phyloP scores from a whole-genome alignment of 768 basidiomycete genomes.

The Lentinula detonsa region DNA sequence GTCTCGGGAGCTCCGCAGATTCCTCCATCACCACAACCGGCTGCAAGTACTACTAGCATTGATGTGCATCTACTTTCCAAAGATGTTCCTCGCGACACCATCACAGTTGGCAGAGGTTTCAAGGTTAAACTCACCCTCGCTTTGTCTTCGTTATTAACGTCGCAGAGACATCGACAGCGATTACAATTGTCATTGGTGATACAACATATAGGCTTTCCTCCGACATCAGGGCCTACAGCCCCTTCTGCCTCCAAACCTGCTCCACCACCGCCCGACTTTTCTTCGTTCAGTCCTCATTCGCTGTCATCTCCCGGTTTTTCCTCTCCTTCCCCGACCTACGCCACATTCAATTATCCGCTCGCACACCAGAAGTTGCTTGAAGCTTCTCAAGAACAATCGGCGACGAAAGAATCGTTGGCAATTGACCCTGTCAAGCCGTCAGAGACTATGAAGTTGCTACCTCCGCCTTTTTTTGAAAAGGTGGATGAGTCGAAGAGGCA shows the following conservation, averaged over 20 bases:
- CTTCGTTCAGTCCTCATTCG: conserved; percentile 23
- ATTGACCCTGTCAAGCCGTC: conserved; percentile 10
- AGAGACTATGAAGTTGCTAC: conserved; percentile 22
- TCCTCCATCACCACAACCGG: conserved; percentile 16
- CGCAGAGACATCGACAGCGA: conserved; percentile 20
- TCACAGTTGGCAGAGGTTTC: conserved; percentile 56
- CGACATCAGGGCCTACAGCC: conserved; percentile 8
- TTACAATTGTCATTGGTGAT: conserved; percentile 50
- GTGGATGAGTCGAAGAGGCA: conserved; percentile 26
- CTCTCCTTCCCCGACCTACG: conserved; percentile 40
- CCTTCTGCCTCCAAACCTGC: conserved; percentile 16
- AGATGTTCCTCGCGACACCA: conserved; percentile 35
- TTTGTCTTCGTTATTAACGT: conserved; percentile 38
- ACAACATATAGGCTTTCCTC: conserved; percentile 56
- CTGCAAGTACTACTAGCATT: conserved; percentile 31
- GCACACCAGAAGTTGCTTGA: conserved; percentile 45
- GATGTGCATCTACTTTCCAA: conserved; percentile 55
- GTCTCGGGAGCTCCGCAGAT: conserved; percentile 28
- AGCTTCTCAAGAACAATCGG: conserved; percentile 29
- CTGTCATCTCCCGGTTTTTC: conserved; percentile 48
- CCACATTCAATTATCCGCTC: conserved; percentile 46
- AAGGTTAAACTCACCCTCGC: conserved; percentile 47
- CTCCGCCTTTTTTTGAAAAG: conserved; percentile 41
- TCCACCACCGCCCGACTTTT: conserved; percentile 25
- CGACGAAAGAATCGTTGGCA: conserved; percentile 8